These are phyloP conservation scores for Immersiporthe knoxdaviesiana DNA, from an alignment of 2,329 filamentous ascomycete species.

Conservation along the genomic window DNA sequence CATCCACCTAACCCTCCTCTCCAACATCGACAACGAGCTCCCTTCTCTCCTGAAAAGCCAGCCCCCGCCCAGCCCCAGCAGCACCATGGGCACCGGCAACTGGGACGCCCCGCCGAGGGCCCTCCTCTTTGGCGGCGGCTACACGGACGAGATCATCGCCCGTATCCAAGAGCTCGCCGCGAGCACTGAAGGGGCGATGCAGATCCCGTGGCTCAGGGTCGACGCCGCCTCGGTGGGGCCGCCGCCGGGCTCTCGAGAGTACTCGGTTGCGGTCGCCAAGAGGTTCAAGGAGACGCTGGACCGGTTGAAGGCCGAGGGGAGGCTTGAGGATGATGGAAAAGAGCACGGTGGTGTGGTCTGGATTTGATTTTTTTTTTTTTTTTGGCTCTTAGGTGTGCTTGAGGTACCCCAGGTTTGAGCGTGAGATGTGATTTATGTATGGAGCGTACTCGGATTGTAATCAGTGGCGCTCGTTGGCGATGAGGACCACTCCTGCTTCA, in stretches of 20 bases:
- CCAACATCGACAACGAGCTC: conserved; percentile 1
- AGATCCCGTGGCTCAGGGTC: background rate
- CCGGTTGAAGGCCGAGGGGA: conserved; percentile 2
- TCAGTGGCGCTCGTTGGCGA: no score
- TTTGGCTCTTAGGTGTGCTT: no score
- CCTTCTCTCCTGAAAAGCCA: background rate
- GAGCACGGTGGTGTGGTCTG: conserved; percentile 2
- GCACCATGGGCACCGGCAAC: conserved; percentile 3
- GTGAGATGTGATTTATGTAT: no score
- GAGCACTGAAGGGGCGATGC: background rate
- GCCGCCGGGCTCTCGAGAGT: background rate
- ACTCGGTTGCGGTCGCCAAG: background rate
- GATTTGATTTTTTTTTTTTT: background rate
- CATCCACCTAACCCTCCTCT: background rate
- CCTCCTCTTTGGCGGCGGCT: conserved; percentile 6
- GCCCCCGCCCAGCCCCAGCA: background rate
- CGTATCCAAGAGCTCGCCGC: background rate
- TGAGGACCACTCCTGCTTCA: no score
- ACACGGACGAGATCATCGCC: conserved; percentile 4
- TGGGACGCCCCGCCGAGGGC: conserved; percentile 2
- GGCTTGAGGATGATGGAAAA: background rate
- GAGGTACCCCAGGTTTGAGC: background rate
- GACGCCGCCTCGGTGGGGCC: background rate
- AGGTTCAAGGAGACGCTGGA: background rate
- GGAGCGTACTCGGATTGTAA: no score